Percentiles rank a stretch among this genome's conserved stretches.
Evolutionary conservation across 1,284 basidiomycete species (phyloP).

Genomic region (Leccinum subrobustum): DNA sequence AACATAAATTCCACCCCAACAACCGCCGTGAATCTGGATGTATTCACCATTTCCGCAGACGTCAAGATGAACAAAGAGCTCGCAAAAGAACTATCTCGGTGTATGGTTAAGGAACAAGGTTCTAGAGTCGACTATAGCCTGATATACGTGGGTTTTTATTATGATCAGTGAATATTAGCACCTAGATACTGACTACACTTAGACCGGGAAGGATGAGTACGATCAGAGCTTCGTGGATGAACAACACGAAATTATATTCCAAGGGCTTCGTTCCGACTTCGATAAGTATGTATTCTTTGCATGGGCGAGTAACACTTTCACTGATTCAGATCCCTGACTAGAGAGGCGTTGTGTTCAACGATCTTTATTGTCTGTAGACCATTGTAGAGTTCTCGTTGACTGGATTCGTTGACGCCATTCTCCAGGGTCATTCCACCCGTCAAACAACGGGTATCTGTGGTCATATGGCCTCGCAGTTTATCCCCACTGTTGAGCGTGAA

Average conservation of each 20-base stretch:
- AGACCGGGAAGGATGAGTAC: constrained; percentile 86
- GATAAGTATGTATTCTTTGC: constrained; percentile 52
- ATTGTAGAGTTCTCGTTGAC: neutral
- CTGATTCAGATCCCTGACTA: neutral
- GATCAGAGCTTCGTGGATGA: constrained; percentile 69
- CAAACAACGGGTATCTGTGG: constrained; percentile 87
- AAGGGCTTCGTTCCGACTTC: constrained; percentile 77
- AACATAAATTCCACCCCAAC: constrained; percentile 30
- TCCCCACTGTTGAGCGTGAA: constrained; percentile 95
- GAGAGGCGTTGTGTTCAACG: neutral
- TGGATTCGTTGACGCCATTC: neutral
- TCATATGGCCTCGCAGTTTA: constrained; percentile 87
- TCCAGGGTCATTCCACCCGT: neutral
- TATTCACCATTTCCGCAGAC: constrained; percentile 78
- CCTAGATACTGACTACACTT: neutral
- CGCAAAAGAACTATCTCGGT: constrained; percentile 75
- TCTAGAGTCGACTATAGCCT: constrained; percentile 73
- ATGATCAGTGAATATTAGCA: neutral
- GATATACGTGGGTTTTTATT: constrained; percentile 65
- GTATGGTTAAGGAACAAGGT: constrained; percentile 92
- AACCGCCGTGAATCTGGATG: constrained; percentile 70
- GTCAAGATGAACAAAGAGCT: constrained; percentile 72
- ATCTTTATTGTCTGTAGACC: neutral
- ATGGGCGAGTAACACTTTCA: neutral
- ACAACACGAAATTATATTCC: constrained; percentile 67